Evolutionary conservation across 257 asterid species (phyloP), one percentile per base, ranked within the genome.

Genomic region (Penstemon davidsonii): DNA sequence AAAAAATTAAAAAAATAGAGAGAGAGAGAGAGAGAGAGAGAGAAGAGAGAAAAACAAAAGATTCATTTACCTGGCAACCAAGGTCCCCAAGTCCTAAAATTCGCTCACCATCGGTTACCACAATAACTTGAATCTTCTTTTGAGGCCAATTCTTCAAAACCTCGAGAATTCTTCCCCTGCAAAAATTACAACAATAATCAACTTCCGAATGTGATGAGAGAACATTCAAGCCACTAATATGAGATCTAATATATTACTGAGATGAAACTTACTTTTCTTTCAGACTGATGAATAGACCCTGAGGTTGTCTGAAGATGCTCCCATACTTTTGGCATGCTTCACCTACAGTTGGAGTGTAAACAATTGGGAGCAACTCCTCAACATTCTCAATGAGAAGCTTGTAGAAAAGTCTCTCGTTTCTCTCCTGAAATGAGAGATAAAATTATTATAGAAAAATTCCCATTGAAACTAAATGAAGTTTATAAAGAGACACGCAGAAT

Each of bases 321-420:
- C 99, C 98, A n/a, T 94, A 91, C 73, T 94, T 94, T 76, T 94
- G 99, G 82, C 99, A 94, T 4, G 98, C 99, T 87, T 94, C 95
- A 3, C 99, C 99, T 4, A 94, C 99, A 46, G 98, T 94, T n/a
- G 99, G 99, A 76, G 99, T 94, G 78, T 94, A 94, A 74, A 94
- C 96, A 68, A 94, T 88, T 3, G 99, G 99, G 40, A 94, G 98
- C 74, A 94, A 79, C 83, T 94, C 99, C 87, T 94, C 98, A 40
- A 94, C 99, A 62, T 94, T 84, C 52, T 87, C 96, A 15, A 94
- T 94, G 58, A 94, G 96, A 82, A 94, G 92, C 85, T 91, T 94
- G 87, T 94, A 94, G 70, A 91, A 94, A 64, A 94, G 73, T 71
- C 90, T 84, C 65, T 94, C 98, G 55, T 91, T 94, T 76, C 95